A percentile compares a stretch with the other conserved stretches of the same genome.
phyloP scores from a whole-genome alignment of 352 stramenopile genomes.

The Phytophthora palmivora region DNA sequence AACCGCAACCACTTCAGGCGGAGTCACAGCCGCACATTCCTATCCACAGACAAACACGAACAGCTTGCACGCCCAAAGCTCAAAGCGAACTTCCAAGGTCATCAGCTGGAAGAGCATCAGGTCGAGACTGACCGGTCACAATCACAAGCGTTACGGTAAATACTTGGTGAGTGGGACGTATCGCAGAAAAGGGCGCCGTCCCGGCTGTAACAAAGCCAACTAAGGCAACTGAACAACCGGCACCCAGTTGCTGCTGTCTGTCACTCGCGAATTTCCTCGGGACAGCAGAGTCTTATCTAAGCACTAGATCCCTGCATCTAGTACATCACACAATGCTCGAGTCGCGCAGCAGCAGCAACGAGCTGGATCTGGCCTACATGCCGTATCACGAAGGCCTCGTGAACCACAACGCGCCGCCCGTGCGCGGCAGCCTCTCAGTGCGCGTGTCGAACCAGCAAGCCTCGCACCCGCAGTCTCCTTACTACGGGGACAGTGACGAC shows the following conservation, averaged over 20 bases:
- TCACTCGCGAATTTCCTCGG: constrained; percentile 31
- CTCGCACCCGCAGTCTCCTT: constrained; percentile 32
- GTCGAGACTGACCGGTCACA: background rate
- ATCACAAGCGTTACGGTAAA: constrained; percentile 18
- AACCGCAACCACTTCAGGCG: constrained; percentile 10
- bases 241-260: background rate
- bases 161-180: constrained; percentile 7
- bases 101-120: too few species aligned
- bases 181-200: constrained; percentile 14
- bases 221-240: constrained; percentile 16
- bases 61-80: constrained; percentile 1
- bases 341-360: constrained; percentile 29
- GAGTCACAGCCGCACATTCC: constrained; percentile 4
- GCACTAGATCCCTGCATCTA: constrained; percentile 1
- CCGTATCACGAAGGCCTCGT: constrained; percentile 58
- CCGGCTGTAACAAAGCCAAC: constrained; percentile 21
- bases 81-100: background rate
- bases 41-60: constrained; percentile 5
- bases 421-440: constrained; percentile 48
- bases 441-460: constrained; percentile 29
- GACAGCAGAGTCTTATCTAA: background rate
- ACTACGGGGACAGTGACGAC: constrained; percentile 48
- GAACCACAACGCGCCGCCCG: constrained; percentile 44
- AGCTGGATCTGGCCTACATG: constrained; percentile 53
- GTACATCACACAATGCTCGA: constrained; percentile 28